Base-by-base conservation (phyloP, 2,329 filamentous ascomycete genomes). In the Aspergillus niger region DNA sequence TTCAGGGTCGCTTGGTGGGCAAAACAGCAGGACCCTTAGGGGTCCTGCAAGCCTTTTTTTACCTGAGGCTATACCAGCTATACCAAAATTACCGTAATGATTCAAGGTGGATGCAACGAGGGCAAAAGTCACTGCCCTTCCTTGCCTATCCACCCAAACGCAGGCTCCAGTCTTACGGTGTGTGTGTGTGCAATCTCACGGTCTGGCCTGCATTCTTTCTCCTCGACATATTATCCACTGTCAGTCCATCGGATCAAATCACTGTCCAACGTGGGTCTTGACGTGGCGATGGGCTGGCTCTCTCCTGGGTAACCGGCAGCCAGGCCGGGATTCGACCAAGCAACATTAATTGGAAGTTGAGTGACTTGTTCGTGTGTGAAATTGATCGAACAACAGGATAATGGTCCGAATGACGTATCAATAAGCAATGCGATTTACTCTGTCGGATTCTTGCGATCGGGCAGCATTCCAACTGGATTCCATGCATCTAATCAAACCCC, bases 281-380 rank as follows among this genome's bases (percentile, higher is more conserved):
- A 61, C 62, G 62, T 63, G 59, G 62, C 54, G 8, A 50, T 44
- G 7, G 47, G 7, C 39, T 43, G 39, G 15, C n/a, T 43, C 22
- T 17, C 15, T n/a, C 8, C 47, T 26, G 10, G 44, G 24, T 28
- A 13, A 49, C 13, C 44, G 47, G 47, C 15, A 49, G n/a, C 8
- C 1, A 32, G 47, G 28, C 2, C 47, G 47, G 41, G 24, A 49
- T 49, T n/a, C 47, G 47, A 50, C 13, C 32, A 30, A 28, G 8
- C 26, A 28, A 32, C n/a, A 50, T 32, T 17, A n/a, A 28, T 1
- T 11, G 53, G 53, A 24, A 47, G 38, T 44, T 36, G 38, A 36
- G 39, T 39, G 32, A 30, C 41, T 28, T 50, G 47, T 50, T 28
- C 4, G n/a, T 50, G 17, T 50, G n/a, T 32, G 26, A 10, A 28